phyloP scores from a whole-genome alignment of 2,329 filamentous ascomycete species.

The Volutella citrinella region DNA sequence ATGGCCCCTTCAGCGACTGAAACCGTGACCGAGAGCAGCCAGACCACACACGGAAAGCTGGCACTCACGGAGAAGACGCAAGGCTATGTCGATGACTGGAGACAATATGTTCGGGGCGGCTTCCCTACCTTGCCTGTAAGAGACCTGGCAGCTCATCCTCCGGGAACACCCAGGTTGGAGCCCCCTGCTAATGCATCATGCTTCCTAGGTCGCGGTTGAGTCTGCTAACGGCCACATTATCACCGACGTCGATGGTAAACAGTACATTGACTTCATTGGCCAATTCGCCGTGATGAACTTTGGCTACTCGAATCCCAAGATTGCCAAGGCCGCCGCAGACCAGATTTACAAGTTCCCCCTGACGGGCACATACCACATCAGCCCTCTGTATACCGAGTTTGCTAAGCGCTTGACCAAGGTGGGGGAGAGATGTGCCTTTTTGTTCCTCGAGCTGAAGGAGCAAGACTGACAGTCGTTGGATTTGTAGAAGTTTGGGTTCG shows the following conservation, averaged over 20 bases:
- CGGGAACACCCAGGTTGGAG: rapidly evolving
- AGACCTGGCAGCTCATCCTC: neutral
- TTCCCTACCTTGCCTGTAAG: slow-evolving; percentile 8
- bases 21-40: neutral
- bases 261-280: slow-evolving; percentile 12
- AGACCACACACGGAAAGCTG: neutral
- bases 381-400: slow-evolving; percentile 9
- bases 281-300: slow-evolving; percentile 9
- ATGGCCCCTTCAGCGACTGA: slow-evolving; percentile 11
- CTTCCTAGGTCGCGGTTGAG: slow-evolving; percentile 6
- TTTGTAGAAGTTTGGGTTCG: slow-evolving; percentile 9
- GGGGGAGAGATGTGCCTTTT: no score
- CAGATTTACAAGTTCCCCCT: slow-evolving; percentile 8
- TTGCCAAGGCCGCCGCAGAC: slow-evolving; percentile 6
- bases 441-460: no score
- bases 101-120: slow-evolving; percentile 4
- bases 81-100: slow-evolving; percentile 1
- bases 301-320: slow-evolving; percentile 8
- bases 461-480: neutral
- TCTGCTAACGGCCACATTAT: slow-evolving; percentile 7
- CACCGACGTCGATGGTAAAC: slow-evolving; percentile 9
- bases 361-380: slow-evolving; percentile 4
- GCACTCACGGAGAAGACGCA: slow-evolving; percentile 1
- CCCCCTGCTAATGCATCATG: neutral
- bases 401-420: slow-evolving; percentile 9